Conservation (phyloP, 2,329 filamentous ascomycete species). For the Epichloe uncinata region DNA sequence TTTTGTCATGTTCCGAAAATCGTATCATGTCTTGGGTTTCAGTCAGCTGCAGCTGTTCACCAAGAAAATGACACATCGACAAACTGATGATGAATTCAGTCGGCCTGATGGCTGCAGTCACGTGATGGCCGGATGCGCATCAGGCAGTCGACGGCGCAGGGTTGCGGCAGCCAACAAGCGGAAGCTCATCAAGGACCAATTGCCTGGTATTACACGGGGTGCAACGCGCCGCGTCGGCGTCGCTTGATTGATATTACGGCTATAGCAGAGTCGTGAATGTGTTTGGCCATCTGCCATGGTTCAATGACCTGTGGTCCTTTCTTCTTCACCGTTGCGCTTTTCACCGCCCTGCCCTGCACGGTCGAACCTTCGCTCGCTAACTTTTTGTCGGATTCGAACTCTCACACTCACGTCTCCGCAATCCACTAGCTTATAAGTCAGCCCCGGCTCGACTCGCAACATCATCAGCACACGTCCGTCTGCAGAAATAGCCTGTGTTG, state of each 20-base stretch:
- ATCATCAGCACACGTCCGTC: slow-evolving; percentile 6
- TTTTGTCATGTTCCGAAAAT: no score
- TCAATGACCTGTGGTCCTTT: not conserved
- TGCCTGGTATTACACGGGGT: slow-evolving; percentile 3
- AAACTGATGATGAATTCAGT: no score
- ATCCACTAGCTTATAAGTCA: slow-evolving; percentile 8
- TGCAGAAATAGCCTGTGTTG: not conserved
- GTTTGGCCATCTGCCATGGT: not conserved
- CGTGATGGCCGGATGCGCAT: slow-evolving; percentile 1
- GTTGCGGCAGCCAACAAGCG: not conserved
- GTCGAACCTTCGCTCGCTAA: slow-evolving; percentile 2
- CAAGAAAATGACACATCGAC: no score
- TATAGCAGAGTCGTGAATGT: not conserved
- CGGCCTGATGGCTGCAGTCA: not conserved
- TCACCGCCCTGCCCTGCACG: slow-evolving; percentile 5
- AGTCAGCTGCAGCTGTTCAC: no score
- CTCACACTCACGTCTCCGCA: slow-evolving; percentile 9
- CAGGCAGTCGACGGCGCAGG: not conserved
- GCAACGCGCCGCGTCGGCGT: slow-evolving; percentile 5
- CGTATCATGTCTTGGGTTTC: no score
- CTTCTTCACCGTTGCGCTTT: not conserved
- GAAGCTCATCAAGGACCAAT: slow-evolving; percentile 3
- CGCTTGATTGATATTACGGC: not conserved
- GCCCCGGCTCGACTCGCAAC: slow-evolving; percentile 6
- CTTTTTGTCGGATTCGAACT: not conserved